A percentile compares a stretch with the other conserved stretches of the same genome.
These are phyloP conservation scores for Pyrenochaeta sp. DNA, from an alignment of 2,329 filamentous ascomycete genomes.

Conservation along the genomic window DNA sequence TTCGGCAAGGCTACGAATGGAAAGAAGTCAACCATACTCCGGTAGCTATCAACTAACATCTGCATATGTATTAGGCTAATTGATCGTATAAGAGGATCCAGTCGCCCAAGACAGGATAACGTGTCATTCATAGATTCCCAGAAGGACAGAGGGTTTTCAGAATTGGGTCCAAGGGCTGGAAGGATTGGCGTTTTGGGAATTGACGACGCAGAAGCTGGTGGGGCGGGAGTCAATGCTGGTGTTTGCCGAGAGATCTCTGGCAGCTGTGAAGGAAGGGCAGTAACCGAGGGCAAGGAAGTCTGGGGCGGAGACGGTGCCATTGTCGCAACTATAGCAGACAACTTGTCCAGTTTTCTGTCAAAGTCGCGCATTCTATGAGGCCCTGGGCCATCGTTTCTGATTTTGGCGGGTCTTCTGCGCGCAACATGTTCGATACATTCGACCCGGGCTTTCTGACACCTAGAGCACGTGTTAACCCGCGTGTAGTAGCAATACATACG, in stretches of 20 bases:
- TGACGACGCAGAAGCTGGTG: constrained; percentile 23
- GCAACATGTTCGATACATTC: constrained; percentile 49
- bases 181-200: constrained; percentile 27
- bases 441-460: constrained; percentile 47
- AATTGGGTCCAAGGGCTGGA: constrained; percentile 31
- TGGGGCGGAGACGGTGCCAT: constrained; percentile 34
- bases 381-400: constrained; percentile 34
- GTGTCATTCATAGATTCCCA: constrained; percentile 47
- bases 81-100: constrained; percentile 45
- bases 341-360: constrained; percentile 45
- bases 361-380: constrained; percentile 43
- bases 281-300: constrained; percentile 34
- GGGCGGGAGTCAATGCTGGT: constrained; percentile 18
- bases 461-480: constrained; percentile 44
- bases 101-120: constrained; percentile 37
- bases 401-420: constrained; percentile 46
- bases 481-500: constrained; percentile 13
- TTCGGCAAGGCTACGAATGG: constrained; percentile 44
- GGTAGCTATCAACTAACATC: constrained; percentile 41
- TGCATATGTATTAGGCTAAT: constrained; percentile 48
- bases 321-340: constrained; percentile 43
- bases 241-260: constrained; percentile 31
- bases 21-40: constrained; percentile 44
- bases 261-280: constrained; percentile 31
- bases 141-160: constrained; percentile 38